Base-by-base conservation (phyloP, 2,329 filamentous ascomycete genomes). In the Penicillium digitatum region DNA sequence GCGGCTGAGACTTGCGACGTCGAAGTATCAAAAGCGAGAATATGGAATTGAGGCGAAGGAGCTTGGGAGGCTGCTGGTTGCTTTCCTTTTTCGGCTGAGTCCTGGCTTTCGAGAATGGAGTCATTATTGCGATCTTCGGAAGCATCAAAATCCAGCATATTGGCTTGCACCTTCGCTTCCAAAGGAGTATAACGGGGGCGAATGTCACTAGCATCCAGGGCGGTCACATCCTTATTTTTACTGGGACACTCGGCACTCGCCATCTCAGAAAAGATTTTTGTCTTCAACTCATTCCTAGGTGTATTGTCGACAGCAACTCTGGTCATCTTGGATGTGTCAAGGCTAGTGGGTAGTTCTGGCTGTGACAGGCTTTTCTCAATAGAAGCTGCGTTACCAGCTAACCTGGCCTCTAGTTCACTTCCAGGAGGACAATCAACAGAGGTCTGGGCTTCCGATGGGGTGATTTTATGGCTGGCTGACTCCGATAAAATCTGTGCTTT, bases 1-100 rank as follows among this genome's bases (percentile, higher is more conserved):
- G 71, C 66, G 24, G 67, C 64, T 16, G 58, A 69, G 2, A 75
- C 60, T 52, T 66, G 52, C 6, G 62, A 60, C 5, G 61, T 67
- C 8, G 63, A 65, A 11, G 69, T 55, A 54, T 76, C 74, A 49
- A 72, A 75, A 10, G 72, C 70, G 27, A 76, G 62, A n/a, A 76
- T 64, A 26, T 68, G 69, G 56, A 73, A 73, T 4, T 55, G 58
- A 14, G 45, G 38, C 4, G 31, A 27, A 26, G 10, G 6, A 1
- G 11, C 10, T 10, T 40, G 18, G 3, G 31, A 18, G 8, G 62
- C 56, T 24, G 58, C 20, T n/a, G 48, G 38, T 22, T 52, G 38
- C 3, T 47, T 12, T 24, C 46, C 27, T 16, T 26, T 24, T 24
- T n/a, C 11, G 5, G 43, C 26, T 22, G 29, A 34, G 5, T 43